phyloP scores from a whole-genome alignment of 2,329 filamentous ascomycete species.

The Hypoxylon sp. region DNA sequence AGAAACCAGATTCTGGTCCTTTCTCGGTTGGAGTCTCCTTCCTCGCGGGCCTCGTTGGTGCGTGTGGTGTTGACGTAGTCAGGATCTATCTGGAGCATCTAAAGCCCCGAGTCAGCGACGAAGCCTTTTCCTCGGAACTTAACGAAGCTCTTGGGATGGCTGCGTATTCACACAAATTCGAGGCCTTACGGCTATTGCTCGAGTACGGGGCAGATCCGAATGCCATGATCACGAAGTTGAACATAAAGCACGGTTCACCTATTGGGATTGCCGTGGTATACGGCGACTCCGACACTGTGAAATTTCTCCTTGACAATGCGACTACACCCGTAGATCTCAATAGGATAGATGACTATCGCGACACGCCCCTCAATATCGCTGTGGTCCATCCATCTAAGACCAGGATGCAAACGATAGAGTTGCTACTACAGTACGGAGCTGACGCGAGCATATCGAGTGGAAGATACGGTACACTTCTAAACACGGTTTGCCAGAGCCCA shows the following conservation, averaged over 20 bases:
- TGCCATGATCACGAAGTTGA: background rate
- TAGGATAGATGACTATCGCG: slow-evolving; percentile 14
- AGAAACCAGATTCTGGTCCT: background rate
- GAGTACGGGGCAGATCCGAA: slow-evolving; percentile 10
- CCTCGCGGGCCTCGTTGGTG: background rate
- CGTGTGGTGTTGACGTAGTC: background rate
- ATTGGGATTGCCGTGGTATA: slow-evolving; percentile 7
- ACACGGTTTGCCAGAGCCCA: background rate
- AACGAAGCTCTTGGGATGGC: slow-evolving; percentile 7
- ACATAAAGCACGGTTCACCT: background rate
- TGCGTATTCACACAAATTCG: slow-evolving; percentile 1
- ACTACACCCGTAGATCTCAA: slow-evolving; percentile 10
- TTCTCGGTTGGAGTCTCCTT: slow-evolving; percentile 8
- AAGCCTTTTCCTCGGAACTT: background rate
- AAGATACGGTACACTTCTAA: slow-evolving; percentile 9
- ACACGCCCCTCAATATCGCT: slow-evolving; percentile 13
- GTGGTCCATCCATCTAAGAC: background rate
- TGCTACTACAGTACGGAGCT: slow-evolving; percentile 1
- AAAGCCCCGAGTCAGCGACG: slow-evolving; percentile 2
- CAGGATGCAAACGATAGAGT: background rate
- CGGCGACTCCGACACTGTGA: slow-evolving; percentile 1
- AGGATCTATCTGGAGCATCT: slow-evolving; percentile 9
- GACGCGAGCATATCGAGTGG: slow-evolving; percentile 15
- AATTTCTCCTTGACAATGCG: slow-evolving; percentile 6
- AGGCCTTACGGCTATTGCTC: slow-evolving; percentile 2